Base-by-base conservation (phyloP, 306 rosid species). In the Acacia melanoxylon region DNA sequence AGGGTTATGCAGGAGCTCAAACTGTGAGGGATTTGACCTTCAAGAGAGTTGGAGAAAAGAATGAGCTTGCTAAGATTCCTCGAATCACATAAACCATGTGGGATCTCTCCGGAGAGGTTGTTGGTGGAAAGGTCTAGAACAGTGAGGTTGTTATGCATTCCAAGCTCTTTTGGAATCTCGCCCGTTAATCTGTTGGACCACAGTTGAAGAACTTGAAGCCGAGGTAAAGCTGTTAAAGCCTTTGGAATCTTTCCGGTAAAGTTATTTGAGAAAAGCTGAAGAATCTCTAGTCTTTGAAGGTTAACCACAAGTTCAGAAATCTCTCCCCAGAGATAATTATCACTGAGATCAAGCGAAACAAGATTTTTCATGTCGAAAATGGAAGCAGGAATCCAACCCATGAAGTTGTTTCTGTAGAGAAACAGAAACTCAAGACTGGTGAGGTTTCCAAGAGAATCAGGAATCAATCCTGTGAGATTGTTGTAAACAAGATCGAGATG, bases 401-500 rank as follows among this genome's bases (percentile, higher is more conserved):
- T 76, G 49, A 96, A 91, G 73, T 85, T 87, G 89, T 96, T 96
- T 77, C 84, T 88, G 84, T 92, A 96, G 73, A 96, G 97, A 69
- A 93, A 96, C 15, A 96, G 89, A 82, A 89, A 91, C 69, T 81
- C 85, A 62, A 96, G 97, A 62, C 80, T 31, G 4, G 83, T 82
- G 54, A 96, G 97, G 83, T 88, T 82, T 56, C 97, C 97, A 0
- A 96, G 66, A 35, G 98, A 87, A 10, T 76, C 81, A 8, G 99
- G 99, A 75, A 96, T 91, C 22, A 51, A 24, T 56, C 98, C 99
- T 0, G 91, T 85, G 86, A 96, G 90, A 29, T 90, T 91, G 90
- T 96, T 96, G 89, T 90, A 93, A 7, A 92, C 98, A 58, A 96
- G 92, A 80, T 96, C 93, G 14, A 96, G 94, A 83, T 96, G 99